A percentile compares a stretch with the other conserved stretches of the same genome.
Conservation (phyloP, 2,329 filamentous ascomycete species). For the Colletotrichum costaricense region DNA sequence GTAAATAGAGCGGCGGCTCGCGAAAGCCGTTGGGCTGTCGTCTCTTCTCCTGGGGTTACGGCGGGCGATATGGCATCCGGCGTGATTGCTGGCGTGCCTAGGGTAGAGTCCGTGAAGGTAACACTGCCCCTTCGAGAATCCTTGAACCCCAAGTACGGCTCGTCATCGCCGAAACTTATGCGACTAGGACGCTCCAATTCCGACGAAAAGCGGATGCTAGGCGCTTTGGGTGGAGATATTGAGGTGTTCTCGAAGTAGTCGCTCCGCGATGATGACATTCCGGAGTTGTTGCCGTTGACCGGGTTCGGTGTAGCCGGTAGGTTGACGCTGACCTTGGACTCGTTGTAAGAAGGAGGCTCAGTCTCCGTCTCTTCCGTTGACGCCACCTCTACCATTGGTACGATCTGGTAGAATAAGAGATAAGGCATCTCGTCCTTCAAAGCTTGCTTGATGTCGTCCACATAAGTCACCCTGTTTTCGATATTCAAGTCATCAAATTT, state of each 20-base stretch:
- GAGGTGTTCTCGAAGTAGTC: constrained; percentile 58
- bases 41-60: constrained; percentile 62
- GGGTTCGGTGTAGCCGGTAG: constrained; percentile 42
- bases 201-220: constrained; percentile 66
- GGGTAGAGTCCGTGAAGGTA: constrained; percentile 58
- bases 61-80: constrained; percentile 51
- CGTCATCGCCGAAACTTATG: constrained; percentile 58
- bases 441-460: constrained; percentile 82
- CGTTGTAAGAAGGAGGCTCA: constrained; percentile 70
- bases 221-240: constrained; percentile 50
- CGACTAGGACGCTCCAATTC: constrained; percentile 63
- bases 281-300: constrained; percentile 40
- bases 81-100: constrained; percentile 50
- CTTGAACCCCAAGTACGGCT: constrained; percentile 45
- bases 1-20: constrained; percentile 68
- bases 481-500: constrained; percentile 88
- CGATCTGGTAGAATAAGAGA: constrained; percentile 93
- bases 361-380: constrained; percentile 59
- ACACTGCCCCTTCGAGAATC: constrained; percentile 64
- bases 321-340: constrained; percentile 58
- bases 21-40: constrained; percentile 64
- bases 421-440: constrained; percentile 92
- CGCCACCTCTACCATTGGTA: constrained; percentile 81
- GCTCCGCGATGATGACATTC: constrained; percentile 47
- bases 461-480: constrained; percentile 75